These are phyloP conservation scores for Lanmaoa rubissima DNA, from an alignment of 768 basidiomycete species.

Conservation along the genomic window DNA sequence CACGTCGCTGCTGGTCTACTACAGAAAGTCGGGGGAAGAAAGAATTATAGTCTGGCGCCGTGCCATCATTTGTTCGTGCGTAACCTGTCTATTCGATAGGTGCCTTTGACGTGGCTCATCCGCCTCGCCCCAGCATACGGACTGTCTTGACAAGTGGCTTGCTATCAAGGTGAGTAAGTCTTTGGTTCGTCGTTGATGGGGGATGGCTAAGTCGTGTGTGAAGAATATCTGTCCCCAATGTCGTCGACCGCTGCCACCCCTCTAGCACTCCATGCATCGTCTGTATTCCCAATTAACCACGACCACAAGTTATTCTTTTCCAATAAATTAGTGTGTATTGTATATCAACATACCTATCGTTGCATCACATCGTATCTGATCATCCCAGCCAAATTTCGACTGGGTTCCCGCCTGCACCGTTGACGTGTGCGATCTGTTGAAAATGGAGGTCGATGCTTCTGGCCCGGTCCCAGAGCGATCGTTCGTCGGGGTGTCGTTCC, in stretches of 20 bases:
- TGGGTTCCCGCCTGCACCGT: constrained; percentile 60
- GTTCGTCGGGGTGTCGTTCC: constrained; percentile 75
- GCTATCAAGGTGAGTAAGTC: constrained; percentile 57
- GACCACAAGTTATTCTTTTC: not conserved
- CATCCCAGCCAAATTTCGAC: constrained; percentile 71
- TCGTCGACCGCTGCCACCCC: constrained; percentile 76
- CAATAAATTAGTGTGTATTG: constrained; percentile 2
- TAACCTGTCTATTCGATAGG: not conserved
- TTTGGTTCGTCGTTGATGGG: not conserved
- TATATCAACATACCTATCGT: constrained; percentile 10
- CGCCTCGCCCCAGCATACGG: constrained; percentile 60
- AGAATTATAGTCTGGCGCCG: constrained; percentile 81
- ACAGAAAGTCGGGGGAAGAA: constrained; percentile 41
- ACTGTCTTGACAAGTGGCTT: constrained; percentile 84
- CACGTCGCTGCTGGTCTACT: constrained; percentile 39
- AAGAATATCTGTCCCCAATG: constrained; percentile 94
- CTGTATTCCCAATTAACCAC: constrained; percentile 1
- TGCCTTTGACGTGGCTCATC: not conserved
- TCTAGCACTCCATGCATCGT: constrained; percentile 38
- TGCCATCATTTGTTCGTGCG: constrained; percentile 88
- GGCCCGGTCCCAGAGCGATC: constrained; percentile 68
- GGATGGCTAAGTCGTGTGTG: not conserved
- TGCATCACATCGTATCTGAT: constrained; percentile 1
- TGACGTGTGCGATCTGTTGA: constrained; percentile 48
- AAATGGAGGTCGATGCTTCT: constrained; percentile 53